Conservation (phyloP, 139 green algal genomes). For the Eudorina sp. region DNA sequence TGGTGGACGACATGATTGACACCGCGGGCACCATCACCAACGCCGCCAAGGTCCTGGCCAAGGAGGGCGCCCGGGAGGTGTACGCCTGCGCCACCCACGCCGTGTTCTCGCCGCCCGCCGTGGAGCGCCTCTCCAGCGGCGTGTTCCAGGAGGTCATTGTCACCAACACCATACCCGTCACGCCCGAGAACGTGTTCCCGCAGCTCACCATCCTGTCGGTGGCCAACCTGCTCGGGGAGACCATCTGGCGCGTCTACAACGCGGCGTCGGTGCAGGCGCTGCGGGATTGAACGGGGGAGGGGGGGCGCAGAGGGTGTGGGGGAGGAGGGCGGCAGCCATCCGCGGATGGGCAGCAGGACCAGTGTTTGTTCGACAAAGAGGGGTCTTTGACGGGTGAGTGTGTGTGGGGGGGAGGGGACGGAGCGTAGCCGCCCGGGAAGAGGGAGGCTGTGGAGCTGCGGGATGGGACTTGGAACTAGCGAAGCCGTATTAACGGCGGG, state of each 20-base stretch:
- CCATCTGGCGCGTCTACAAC: constrained; percentile 99
- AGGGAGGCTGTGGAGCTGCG: no score
- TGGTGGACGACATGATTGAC: constrained; percentile 99
- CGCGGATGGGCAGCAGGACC: no score
- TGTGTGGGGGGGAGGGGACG: no score
- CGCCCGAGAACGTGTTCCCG: constrained; percentile 87
- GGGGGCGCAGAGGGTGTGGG: no score
- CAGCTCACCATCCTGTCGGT: constrained; percentile 97
- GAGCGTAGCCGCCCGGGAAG: no score
- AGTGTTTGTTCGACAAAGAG: no score
- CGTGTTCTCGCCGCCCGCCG: constrained; percentile 95
- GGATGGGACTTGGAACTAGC: no score
- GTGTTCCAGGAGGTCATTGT: constrained; percentile 98
- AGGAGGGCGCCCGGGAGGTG: constrained; percentile 89
- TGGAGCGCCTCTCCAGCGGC: constrained; percentile 91
- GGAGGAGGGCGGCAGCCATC: no score
- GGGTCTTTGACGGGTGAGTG: no score
- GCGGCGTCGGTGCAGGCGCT: constrained; percentile 83
- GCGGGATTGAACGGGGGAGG: constrained; percentile 55
- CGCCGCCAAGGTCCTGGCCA: constrained; percentile 89
- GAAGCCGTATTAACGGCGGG: no score
- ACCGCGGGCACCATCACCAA: constrained; percentile 98
- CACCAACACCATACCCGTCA: constrained; percentile 97
- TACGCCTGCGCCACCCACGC: constrained; percentile 98
- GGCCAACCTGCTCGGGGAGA: constrained; percentile 97